Evolutionary conservation across 2,329 filamentous ascomycete genomes (phyloP), one percentile per base, ranked within the genome.

Genomic region (Corinectria fuckeliana): DNA sequence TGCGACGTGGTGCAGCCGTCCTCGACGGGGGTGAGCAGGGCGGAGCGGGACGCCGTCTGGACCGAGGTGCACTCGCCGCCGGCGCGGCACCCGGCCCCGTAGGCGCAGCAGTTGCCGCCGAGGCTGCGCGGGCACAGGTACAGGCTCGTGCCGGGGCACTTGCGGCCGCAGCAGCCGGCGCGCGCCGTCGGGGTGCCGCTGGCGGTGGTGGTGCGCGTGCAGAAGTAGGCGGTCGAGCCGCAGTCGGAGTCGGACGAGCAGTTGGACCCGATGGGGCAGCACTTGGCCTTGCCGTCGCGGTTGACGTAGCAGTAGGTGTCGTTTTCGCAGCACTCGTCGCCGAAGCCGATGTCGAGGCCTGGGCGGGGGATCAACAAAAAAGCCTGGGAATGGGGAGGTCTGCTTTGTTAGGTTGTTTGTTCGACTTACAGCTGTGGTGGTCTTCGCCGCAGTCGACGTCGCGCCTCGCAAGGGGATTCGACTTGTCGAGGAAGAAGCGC

Each of bases 81-180:
- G 2, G 71, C 67, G 14, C 69, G 72, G 69, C 84, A 87, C 10
- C 75, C 69, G 16, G 71, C 72, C 38, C 77, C 80, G 63, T 78
- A 82, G 8, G 66, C 52, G 65, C 85, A 87, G 72, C 85, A 87
- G 49, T 77, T 76, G 16, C 78, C 78, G 56, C 83, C 82, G 25
- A 81, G 75, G 2, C 56, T 66, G 8, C 58, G 30, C 16, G 81
- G 72, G 64, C 84, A 86, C 21, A 75, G 74, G 64, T 80, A 85
- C 47, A 75, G 68, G 63, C 76, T 78, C 21, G 77, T 76, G 42
- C 60, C 65, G 10, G 76, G 76, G 50, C 81, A 83, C 1, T 62
- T 60, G 1, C 80, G 77, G 28, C 68, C 61, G 65, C 79, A 79
- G 64, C 81, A 82, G 18, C 75, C 75, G 4, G 61, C 48, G 25